Evolutionary conservation across 371 early-diverging fungal genomes (phyloP), one percentile per base, ranked within the genome.

Genomic region (Dinochytrium kinnereticum): DNA sequence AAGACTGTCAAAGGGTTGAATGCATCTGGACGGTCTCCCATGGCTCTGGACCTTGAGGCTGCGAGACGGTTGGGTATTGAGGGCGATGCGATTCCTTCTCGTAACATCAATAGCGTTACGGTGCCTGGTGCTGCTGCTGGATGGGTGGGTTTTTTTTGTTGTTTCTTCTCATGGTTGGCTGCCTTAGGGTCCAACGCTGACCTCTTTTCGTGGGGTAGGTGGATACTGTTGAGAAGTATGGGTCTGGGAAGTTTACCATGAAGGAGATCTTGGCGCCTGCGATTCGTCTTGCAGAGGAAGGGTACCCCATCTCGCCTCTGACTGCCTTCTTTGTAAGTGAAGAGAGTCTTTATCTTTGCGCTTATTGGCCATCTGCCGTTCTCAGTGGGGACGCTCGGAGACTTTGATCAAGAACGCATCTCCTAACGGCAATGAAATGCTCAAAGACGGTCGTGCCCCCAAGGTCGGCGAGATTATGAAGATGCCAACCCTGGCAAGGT

Each of bases 121-220:
- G 91, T 96, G 13, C 97, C 96, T 5, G 94, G 95, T n/a, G 94
- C 94, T 30, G 89, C 92, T 2, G 88, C 89, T 26, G 93, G 92
- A 61, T 51, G 74, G 61, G 66, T 61, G 57, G 24, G 57, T 55
- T 55, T 55, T 55, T 55, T 44, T 44, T 44, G 44, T 44, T 19
- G 7, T 30, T 55, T 55, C 26, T 55, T 19, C 26, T 19, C 15
- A n/a, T 55, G 10, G 30, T 17, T 55, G 57, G 57, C n/a, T n/a
- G n/a, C n/a, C n/a, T n/a, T n/a, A n/a, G n/a, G n/a, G n/a, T 44
- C 44, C 44, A 44, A 13, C 57, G 7, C 57, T 55, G 15, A 55
- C 57, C 7, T 30, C 34, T 64, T 64, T 51, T 19, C n/a, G n/a
- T n/a, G n/a, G n/a, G n/a, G n/a, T 91, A 94, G 90, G 85, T 88